Conservation (phyloP, 1,284 basidiomycete species). For the Puccinia novopanici region DNA sequence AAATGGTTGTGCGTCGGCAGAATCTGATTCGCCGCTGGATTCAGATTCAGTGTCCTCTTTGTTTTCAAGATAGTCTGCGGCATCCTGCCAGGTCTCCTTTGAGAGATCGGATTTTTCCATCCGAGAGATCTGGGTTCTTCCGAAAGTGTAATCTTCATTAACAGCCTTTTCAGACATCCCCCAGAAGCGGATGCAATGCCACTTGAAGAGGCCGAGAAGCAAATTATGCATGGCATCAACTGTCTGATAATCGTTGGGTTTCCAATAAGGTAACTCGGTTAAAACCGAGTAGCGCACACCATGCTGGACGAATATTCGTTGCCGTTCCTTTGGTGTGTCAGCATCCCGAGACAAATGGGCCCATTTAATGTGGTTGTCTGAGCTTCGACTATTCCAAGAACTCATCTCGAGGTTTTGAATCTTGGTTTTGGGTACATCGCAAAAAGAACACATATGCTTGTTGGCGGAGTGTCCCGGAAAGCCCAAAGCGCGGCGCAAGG, state of each 20-base stretch:
- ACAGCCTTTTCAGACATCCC: not conserved
- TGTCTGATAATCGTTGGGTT: conserved; percentile 8
- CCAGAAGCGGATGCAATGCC: conserved; percentile 27
- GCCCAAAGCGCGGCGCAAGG: conserved; percentile 45
- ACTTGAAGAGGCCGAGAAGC: conserved; percentile 29
- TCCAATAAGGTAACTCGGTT: conserved; percentile 26
- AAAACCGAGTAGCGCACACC: conserved; percentile 35
- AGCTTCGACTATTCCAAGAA: not conserved
- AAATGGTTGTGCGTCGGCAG: no score
- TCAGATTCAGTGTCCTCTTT: no score
- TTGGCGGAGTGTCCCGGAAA: conserved; percentile 19
- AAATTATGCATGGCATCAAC: conserved; percentile 41
- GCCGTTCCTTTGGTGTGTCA: not conserved
- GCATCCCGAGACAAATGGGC: conserved; percentile 5
- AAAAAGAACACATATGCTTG: conserved; percentile 50
- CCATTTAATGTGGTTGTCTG: conserved; percentile 8
- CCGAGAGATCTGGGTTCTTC: not conserved
- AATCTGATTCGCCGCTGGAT: no score
- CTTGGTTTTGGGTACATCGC: not conserved
- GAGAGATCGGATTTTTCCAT: not conserved
- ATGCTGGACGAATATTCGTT: not conserved
- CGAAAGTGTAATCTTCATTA: not conserved
- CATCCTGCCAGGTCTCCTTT: no score
- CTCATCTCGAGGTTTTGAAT: conserved; percentile 12
- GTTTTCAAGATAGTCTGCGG: no score